Evolutionary conservation across 768 basidiomycete species (phyloP).

Genomic region (Xerocomellus intermedius): DNA sequence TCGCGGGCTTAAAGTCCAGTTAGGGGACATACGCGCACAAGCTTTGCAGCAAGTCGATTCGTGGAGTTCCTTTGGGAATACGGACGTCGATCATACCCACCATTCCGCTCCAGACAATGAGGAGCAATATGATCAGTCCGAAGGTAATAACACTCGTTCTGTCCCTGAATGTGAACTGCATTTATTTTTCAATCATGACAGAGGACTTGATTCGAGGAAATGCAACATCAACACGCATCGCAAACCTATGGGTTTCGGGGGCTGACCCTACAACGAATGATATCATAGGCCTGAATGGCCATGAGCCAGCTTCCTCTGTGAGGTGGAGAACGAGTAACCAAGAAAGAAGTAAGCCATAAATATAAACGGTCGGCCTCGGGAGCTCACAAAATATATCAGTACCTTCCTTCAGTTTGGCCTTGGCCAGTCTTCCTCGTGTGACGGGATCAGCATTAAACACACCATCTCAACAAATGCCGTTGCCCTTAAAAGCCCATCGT

Average conservation of each 20-base stretch:
- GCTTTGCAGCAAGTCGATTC: constrained; percentile 21
- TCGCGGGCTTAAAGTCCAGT: constrained; percentile 64
- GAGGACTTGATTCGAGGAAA: constrained; percentile 2
- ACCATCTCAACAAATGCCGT: neutral
- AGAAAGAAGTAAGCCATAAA: constrained; percentile 14
- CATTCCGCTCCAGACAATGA: neutral
- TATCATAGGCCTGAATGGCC: neutral
- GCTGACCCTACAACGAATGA: neutral
- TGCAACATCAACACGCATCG: neutral
- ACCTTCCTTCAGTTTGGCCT: constrained; percentile 12
- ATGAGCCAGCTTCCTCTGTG: neutral
- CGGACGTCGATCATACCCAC: neutral
- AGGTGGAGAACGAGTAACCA: neutral
- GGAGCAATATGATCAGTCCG: neutral
- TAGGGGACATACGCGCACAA: constrained; percentile 49
- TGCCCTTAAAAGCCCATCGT: constrained; percentile 1
- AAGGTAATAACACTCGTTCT: constrained; percentile 8
- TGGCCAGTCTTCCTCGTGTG: constrained; percentile 6
- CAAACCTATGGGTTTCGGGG: neutral
- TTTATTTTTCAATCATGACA: neutral
- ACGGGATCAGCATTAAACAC: neutral
- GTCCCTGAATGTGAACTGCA: neutral
- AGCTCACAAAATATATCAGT: constrained; percentile 4
- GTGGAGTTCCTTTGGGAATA: constrained; percentile 9
- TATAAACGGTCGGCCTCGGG: neutral